phyloP scores from a whole-genome alignment of 2,329 filamentous ascomycete genomes.

The Colletotrichum cuscutae region DNA sequence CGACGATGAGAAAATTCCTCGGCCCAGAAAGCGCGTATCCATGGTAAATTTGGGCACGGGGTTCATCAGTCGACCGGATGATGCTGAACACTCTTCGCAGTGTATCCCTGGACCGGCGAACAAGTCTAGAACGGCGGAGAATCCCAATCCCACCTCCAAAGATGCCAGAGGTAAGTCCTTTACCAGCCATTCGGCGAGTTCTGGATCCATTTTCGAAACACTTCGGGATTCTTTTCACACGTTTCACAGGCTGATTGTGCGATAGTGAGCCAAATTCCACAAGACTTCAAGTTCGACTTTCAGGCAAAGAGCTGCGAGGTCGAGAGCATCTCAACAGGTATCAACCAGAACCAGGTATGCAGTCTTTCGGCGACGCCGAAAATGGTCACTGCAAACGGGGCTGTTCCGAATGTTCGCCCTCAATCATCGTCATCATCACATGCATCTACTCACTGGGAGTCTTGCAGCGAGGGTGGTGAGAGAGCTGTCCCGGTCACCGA shows the following conservation, averaged over 20 bases:
- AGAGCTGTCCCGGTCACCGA: not conserved
- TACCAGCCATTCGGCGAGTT: not conserved
- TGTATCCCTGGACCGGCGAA: not conserved
- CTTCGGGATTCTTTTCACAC: too few relatives aligned
- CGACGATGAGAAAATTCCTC: not conserved
- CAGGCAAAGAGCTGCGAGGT: not conserved
- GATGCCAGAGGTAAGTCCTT: not conserved
- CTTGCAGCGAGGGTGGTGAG: not conserved
- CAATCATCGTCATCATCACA: not conserved
- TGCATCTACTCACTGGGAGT: not conserved
- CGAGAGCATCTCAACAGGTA: not conserved
- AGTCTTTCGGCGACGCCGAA: not conserved
- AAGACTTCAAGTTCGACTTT: too few relatives aligned
- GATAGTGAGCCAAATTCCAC: too few relatives aligned
- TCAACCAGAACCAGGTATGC: not conserved
- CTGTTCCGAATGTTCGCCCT: not conserved
- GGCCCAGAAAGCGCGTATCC: not conserved
- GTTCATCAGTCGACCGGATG: not conserved
- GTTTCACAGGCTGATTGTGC: too few relatives aligned
- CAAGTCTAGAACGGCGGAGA: not conserved
- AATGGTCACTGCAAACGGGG: too few relatives aligned
- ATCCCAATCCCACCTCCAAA: not conserved
- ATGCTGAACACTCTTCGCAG: not conserved
- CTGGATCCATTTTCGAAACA: too few relatives aligned
- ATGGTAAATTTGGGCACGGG: not conserved